Percentiles rank a stretch among this genome's conserved stretches.
Conservation (phyloP, 228 moss, liverwort and hornwort genomes). For the Sphagnum fallax region DNA sequence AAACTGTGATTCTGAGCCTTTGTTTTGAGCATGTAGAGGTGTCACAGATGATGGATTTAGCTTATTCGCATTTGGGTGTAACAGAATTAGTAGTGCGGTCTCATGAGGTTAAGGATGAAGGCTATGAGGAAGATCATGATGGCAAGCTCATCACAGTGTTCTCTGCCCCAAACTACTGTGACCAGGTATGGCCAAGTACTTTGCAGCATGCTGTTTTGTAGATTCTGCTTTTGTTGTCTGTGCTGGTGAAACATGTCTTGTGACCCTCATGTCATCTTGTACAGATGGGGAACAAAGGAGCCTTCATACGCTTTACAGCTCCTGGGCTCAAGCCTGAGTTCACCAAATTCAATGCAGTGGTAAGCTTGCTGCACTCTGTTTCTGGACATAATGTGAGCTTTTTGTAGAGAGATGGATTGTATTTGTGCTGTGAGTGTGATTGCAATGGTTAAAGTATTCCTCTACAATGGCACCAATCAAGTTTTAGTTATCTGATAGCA, state of each 20-base stretch:
- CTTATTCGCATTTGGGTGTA: neutral
- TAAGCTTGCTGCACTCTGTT: slow-evolving; percentile 17
- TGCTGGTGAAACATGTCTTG: too few species aligned
- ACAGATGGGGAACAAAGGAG: slow-evolving; percentile 98
- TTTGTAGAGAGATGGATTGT: neutral
- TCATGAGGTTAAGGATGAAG: slow-evolving; percentile 97
- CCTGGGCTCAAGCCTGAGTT: slow-evolving; percentile 84
- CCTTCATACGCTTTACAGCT: slow-evolving; percentile 80
- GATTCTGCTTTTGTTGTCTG: neutral
- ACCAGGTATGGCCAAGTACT: slow-evolving; percentile 51
- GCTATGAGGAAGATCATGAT: slow-evolving; percentile 81
- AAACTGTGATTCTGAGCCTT: neutral
- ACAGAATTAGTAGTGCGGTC: slow-evolving; percentile 91
- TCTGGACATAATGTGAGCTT: neutral
- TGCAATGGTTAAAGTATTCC: too few species aligned
- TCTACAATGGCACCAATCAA: neutral
- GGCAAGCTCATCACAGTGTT: slow-evolving; percentile 91
- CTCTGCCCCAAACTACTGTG: slow-evolving; percentile 98
- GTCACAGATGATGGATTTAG: neutral
- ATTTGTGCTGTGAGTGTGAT: neutral
- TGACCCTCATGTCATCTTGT: neutral
- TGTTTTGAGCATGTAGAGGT: neutral
- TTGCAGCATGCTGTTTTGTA: neutral
- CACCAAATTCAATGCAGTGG: slow-evolving; percentile 83
- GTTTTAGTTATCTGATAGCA: neutral